Base-by-base conservation (phyloP, 495 filamentous ascomycete species). In the Achaetomiella virescens region DNA sequence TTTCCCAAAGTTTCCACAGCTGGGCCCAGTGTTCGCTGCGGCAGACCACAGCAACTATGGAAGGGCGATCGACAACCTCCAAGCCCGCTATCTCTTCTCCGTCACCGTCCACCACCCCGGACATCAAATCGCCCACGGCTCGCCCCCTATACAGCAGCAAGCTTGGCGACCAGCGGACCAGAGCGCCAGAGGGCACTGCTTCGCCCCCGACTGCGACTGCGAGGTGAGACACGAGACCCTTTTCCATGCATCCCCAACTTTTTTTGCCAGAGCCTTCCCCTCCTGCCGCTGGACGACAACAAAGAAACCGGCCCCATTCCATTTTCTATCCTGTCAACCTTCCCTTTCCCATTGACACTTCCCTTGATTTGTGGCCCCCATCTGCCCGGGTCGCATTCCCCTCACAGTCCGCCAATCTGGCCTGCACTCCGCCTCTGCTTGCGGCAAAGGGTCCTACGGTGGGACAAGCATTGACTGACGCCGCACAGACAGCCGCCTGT, bases 401-500 rank as follows among this genome's bases (percentile, higher is more conserved):
- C 31, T 10, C 17, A 22, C n/a, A 10, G 20, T 36, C 21, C 22
- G 48, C 27, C 27, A 31, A 31, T 31, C 27, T 31, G 35, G 37
- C 41, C 49, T 52, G 35, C 46, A 37, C 57, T 41, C 36, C 17
- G 42, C 48, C 21, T 21, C 20, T 52, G n/a, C n/a, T n/a, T n/a
- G 42, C 35, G 20, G 22, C 33, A 15, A 46, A 43, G 36, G n/a
- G 18, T 45, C 9, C 9, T 9, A 5, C 44, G 29, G 20, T 21
- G 20, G 41, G 12, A 38, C 31, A 12, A 20, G 22, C 37, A 43
- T 51, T 52, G 42, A 42, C 62, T 64, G 58, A 62, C 60, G 49
- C 58, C 55, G 55, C 62, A 66, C 62, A 75, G 71, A 66, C 65
- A 67, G 61, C 62, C 69, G 67, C 61, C 71, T 58, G 67, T 60